Percentiles rank a stretch among this genome's conserved stretches.
Evolutionary conservation across 2,329 filamentous ascomycete genomes (phyloP).

Genomic region (Amesomyces nigricolor): DNA sequence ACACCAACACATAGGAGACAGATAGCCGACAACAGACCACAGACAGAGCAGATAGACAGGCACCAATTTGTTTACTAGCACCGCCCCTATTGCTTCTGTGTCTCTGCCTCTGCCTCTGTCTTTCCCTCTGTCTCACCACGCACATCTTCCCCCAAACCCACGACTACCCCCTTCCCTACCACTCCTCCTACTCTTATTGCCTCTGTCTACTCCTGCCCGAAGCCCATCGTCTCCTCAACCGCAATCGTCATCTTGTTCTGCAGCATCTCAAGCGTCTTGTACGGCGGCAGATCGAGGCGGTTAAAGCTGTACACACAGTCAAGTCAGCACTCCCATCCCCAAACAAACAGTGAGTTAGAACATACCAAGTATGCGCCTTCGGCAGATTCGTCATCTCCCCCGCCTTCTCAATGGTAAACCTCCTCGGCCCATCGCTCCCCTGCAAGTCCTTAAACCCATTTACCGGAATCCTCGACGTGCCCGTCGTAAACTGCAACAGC

Average conservation of each 20-base stretch:
- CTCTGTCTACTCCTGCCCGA: conserved; percentile 78
- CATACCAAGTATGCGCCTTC: conserved; percentile 96
- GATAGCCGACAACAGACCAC: too few relatives aligned
- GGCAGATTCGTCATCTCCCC: conserved; percentile 86
- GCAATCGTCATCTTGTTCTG: conserved; percentile 91
- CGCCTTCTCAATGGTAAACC: conserved; percentile 97
- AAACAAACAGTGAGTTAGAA: conserved; percentile 22
- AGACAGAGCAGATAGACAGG: too few relatives aligned
- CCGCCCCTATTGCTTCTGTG: too few relatives aligned
- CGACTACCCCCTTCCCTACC: too few relatives aligned
- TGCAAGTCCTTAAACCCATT: conserved; percentile 99
- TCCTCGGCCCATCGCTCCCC: conserved; percentile 87
- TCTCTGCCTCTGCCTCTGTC: too few relatives aligned
- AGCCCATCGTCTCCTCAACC: conserved; percentile 97
- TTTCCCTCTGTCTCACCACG: too few relatives aligned
- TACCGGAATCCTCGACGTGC: conserved; percentile 94
- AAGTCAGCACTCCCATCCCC: conserved; percentile 26
- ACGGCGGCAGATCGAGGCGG: conserved; percentile 87
- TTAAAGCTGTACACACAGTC: conserved; percentile 66
- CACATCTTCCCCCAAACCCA: too few relatives aligned
- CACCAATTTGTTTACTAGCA: too few relatives aligned
- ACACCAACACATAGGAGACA: too few relatives aligned
- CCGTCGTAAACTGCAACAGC: conserved; percentile 92
- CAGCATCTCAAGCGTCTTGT: conserved; percentile 80
- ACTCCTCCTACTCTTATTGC: too few relatives aligned